Evolutionary conservation across 192 early-diverging fungal genomes (phyloP).

Genomic region (Backusella luteola): DNA sequence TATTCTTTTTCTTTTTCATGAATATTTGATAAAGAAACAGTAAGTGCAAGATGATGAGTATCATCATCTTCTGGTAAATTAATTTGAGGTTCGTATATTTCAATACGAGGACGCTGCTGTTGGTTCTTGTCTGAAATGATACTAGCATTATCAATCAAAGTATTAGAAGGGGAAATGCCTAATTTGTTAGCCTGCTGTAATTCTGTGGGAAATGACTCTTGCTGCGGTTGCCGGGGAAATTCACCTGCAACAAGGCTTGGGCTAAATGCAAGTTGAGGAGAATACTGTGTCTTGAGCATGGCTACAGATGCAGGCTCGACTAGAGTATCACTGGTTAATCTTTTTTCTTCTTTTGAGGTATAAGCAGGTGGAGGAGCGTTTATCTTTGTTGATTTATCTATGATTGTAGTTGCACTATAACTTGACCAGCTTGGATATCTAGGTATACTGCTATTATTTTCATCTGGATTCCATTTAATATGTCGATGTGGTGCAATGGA

Average conservation of each 20-base stretch:
- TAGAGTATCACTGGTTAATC: slow-evolving; percentile 15
- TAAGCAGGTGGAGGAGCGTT: slow-evolving; percentile 5
- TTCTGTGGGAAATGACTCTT: not conserved
- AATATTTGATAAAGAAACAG: not conserved
- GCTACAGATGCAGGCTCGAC: not conserved
- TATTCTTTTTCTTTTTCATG: not conserved
- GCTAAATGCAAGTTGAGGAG: slow-evolving; percentile 22
- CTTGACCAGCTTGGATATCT: slow-evolving; percentile 7
- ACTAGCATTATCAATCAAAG: slow-evolving; percentile 10
- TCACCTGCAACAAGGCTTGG: slow-evolving; percentile 12
- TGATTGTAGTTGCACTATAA: not conserved
- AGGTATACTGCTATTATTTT: not conserved
- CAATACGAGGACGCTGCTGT: not conserved
- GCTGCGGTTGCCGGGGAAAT: slow-evolving; percentile 1
- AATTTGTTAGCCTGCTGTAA: not conserved
- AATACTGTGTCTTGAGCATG: slow-evolving; percentile 12
- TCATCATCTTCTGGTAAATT: slow-evolving; percentile 2
- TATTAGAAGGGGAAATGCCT: slow-evolving; percentile 1
- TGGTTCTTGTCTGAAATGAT: not conserved
- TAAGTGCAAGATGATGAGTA: not conserved
- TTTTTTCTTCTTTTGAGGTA: slow-evolving; percentile 4
- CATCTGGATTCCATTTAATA: not conserved
- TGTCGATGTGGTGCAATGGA: not conserved
- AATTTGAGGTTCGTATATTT: slow-evolving; percentile 15
- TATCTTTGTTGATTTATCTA: not conserved